A percentile compares a stretch with the other conserved stretches of the same genome.
These are phyloP conservation scores for Paraglomus occultum DNA, from an alignment of 192 early-diverging fungal genomes.

Conservation along the genomic window DNA sequence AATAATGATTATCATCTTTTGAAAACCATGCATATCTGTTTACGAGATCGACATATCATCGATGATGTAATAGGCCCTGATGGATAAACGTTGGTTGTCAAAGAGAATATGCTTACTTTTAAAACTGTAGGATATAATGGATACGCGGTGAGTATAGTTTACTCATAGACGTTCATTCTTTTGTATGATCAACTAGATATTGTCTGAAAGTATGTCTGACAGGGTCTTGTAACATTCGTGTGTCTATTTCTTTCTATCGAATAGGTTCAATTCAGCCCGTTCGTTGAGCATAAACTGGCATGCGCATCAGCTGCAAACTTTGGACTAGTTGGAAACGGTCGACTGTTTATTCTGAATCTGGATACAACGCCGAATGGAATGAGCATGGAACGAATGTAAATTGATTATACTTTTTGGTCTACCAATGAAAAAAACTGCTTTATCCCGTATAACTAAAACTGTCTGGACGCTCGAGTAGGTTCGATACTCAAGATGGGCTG, in stretches of 20 bases:
- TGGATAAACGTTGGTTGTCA: neutral
- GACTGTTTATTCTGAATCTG: constrained; percentile 72
- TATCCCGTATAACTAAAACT: neutral
- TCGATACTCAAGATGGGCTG: constrained; percentile 95
- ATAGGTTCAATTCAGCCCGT: constrained; percentile 90
- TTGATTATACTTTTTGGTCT: neutral
- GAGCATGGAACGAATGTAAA: constrained; percentile 61
- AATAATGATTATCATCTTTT: too few species aligned
- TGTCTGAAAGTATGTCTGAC: too few species aligned
- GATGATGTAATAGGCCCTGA: neutral
- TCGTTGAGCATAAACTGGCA: constrained; percentile 86
- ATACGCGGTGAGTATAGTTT: constrained; percentile 63
- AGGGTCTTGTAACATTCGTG: too few species aligned
- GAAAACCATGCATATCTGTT: too few species aligned
- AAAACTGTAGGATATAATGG: constrained; percentile 86
- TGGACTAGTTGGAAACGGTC: constrained; percentile 95
- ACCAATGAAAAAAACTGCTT: neutral
- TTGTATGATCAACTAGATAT: neutral
- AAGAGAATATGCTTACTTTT: constrained; percentile 24
- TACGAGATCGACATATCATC: too few species aligned
- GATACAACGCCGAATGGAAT: constrained; percentile 44
- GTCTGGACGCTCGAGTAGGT: constrained; percentile 48
- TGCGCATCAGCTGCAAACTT: constrained; percentile 90
- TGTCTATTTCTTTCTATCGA: neutral
- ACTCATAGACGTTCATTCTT: neutral